Evolutionary conservation across 2,329 filamentous ascomycete species (phyloP).

Genomic region (Fusarium nematophilum): DNA sequence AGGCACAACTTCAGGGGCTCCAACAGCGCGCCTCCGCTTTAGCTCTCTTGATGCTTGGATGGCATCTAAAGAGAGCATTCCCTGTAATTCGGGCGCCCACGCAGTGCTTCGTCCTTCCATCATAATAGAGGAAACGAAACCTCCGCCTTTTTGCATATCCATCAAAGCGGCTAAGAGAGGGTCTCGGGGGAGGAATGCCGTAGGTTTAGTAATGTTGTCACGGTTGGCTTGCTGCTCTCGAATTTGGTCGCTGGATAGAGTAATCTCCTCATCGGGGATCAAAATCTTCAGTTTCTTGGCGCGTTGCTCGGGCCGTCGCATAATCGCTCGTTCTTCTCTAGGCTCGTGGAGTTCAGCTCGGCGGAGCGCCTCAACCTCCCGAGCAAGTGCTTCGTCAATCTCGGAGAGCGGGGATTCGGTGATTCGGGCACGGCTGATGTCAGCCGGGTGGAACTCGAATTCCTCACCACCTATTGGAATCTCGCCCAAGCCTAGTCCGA

Average conservation of each 20-base stretch:
- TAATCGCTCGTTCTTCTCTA: slow-evolving; percentile 67
- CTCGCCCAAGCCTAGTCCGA: slow-evolving; percentile 66
- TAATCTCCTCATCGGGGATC: slow-evolving; percentile 82
- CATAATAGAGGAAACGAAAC: slow-evolving; percentile 89
- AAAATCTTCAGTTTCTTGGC: slow-evolving; percentile 83
- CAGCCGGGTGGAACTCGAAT: too few species aligned
- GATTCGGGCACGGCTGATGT: slow-evolving; percentile 68
- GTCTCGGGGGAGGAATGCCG: slow-evolving; percentile 87
- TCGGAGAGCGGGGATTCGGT: slow-evolving; percentile 78
- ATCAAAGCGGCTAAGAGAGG: slow-evolving; percentile 87
- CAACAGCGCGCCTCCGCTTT: slow-evolving; percentile 94
- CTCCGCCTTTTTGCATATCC: slow-evolving; percentile 91
- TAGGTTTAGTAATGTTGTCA: slow-evolving; percentile 84
- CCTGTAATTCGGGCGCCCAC: slow-evolving; percentile 93
- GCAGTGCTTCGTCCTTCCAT: slow-evolving; percentile 80
- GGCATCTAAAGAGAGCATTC: slow-evolving; percentile 89
- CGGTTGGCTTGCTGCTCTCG: slow-evolving; percentile 88
- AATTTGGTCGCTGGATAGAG: slow-evolving; percentile 81
- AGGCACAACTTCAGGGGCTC: slow-evolving; percentile 81
- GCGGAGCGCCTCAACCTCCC: slow-evolving; percentile 70
- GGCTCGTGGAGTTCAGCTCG: slow-evolving; percentile 72
- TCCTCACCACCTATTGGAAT: too few species aligned
- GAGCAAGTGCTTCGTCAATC: slow-evolving; percentile 72
- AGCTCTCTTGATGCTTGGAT: slow-evolving; percentile 81
- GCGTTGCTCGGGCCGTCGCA: slow-evolving; percentile 77